A percentile compares a stretch with the other conserved stretches of the same genome.
Evolutionary conservation across 345 rosid genomes (phyloP).

Genomic region (Carallia brachiata): DNA sequence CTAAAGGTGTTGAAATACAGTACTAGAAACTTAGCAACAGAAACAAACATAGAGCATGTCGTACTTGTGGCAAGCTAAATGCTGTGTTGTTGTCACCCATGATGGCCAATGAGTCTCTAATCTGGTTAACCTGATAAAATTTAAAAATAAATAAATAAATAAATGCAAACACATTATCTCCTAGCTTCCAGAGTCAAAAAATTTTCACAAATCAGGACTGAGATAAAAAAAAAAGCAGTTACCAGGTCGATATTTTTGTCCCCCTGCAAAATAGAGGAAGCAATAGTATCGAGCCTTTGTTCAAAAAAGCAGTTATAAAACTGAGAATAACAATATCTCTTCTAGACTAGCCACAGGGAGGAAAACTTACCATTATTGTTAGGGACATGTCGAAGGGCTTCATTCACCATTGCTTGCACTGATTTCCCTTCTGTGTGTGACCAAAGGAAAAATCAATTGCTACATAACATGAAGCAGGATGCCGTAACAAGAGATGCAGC

Average conservation of each 20-base stretch:
- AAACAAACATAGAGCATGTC: conserved; percentile 19
- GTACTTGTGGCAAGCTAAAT: conserved; percentile 96
- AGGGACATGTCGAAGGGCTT: conserved; percentile 86
- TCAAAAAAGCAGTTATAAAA: background rate
- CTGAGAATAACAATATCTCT: background rate
- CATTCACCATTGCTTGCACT: conserved; percentile 94
- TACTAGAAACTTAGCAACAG: too few relatives aligned
- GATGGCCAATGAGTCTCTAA: conserved; percentile 84
- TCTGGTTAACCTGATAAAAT: conserved; percentile 72
- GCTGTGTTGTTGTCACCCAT: conserved; percentile 99
- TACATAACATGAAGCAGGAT: background rate
- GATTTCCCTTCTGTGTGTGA: conserved; percentile 83
- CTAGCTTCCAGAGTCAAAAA: conserved; percentile 12
- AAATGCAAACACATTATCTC: background rate
- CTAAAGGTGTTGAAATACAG: too few relatives aligned
- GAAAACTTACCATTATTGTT: conserved; percentile 63
- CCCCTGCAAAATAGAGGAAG: conserved; percentile 56
- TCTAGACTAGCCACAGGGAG: background rate
- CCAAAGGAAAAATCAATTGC: background rate
- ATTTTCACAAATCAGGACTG: conserved; percentile 7
- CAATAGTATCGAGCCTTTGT: conserved; percentile 25
- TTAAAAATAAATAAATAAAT: conserved; percentile 2
- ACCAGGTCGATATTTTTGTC: conserved; percentile 88
- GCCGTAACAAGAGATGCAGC: background rate
- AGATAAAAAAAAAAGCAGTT: conserved; percentile 21